Base-by-base conservation (phyloP, 805 yeast species). In the Myxozyma udenii region DNA sequence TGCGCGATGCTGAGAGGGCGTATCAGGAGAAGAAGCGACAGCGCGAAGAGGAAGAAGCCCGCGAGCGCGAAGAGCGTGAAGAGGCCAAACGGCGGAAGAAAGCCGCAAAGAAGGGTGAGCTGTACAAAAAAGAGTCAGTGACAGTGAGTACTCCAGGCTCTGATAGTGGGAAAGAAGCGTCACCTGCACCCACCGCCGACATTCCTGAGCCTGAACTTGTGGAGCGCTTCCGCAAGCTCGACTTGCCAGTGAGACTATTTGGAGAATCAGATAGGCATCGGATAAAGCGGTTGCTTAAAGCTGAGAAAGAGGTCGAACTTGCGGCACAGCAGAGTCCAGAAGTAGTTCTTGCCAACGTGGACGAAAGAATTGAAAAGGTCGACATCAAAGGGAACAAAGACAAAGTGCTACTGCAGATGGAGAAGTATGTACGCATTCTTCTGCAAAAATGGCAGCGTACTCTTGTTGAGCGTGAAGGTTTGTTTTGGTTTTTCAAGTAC, bases 361-460 rank as follows among this genome's bases (percentile, higher is more conserved):
- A 61, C 43, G 45, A 48, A 25, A 37, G 35, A 6, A 61, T 68
- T 9, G 53, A 48, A 1, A 64, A 65, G n/a, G 56, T 61, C 4
- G 77, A 75, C 37, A 69, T 77, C 35, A 60, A 64, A 11, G 62
- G 60, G 32, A 61, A 70, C 49, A 49, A 60, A 32, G 55, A 62
- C 16, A 68, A 71, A 53, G 66, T 77, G 19, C 49, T 61, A 25
- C 40, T 67, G 19, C 78, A 79, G 62, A 48, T 77, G 37, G 66
- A 85, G 50, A 73, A 71, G n/a, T 78, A 75, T 56, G 60, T 81
- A 42, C 76, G 74, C 52, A 60, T 66, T 11, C 47, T 83, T 11
- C 51, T 80, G n/a, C 50, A 54, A n/a, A 62, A 68, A 42, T 79
- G 84, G 78, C 71, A 73, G 46, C 39, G 50, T 1, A 45, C 70